phyloP scores from a whole-genome alignment of 768 basidiomycete genomes.

The Hygrocybe coccinea region DNA sequence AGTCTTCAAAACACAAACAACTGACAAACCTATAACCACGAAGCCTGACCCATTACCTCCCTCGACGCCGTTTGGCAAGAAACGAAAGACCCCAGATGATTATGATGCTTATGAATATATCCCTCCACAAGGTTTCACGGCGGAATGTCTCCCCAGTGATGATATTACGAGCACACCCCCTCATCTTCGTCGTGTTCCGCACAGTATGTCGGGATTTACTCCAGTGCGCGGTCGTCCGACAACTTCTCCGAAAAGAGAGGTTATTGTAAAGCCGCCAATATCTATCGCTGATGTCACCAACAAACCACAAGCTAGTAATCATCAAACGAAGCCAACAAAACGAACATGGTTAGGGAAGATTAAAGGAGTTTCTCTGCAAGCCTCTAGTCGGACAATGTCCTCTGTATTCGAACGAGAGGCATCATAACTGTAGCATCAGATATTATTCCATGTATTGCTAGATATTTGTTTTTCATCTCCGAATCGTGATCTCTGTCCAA shows the following conservation, averaged over 20 bases:
- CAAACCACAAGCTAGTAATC: conserved; percentile 41
- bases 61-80: conserved; percentile 53
- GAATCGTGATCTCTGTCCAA: too few species aligned
- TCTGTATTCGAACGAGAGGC: conserved; percentile 14
- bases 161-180: conserved; percentile 47
- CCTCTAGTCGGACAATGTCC: conserved; percentile 17
- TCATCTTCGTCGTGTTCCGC: conserved; percentile 55
- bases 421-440: conserved; percentile 20
- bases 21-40: conserved; percentile 35
- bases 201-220: conserved; percentile 63
- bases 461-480: too few species aligned
- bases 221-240: conserved; percentile 53
- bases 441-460: neutral
- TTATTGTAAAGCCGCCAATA: conserved; percentile 33
- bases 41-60: conserved; percentile 27
- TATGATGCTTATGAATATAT: conserved; percentile 54
- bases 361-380: conserved; percentile 41
- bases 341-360: conserved; percentile 73
- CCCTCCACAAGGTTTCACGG: conserved; percentile 62
- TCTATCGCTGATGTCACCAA: conserved; percentile 61
- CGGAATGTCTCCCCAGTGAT: conserved; percentile 45
- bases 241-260: conserved; percentile 48
- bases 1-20: conserved; percentile 51
- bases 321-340: conserved; percentile 44
- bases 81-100: conserved; percentile 73